Evolutionary conservation across 202 grass and related monocot species (phyloP), one percentile per base, ranked within the genome.

Genomic region (Zizania palustris): DNA sequence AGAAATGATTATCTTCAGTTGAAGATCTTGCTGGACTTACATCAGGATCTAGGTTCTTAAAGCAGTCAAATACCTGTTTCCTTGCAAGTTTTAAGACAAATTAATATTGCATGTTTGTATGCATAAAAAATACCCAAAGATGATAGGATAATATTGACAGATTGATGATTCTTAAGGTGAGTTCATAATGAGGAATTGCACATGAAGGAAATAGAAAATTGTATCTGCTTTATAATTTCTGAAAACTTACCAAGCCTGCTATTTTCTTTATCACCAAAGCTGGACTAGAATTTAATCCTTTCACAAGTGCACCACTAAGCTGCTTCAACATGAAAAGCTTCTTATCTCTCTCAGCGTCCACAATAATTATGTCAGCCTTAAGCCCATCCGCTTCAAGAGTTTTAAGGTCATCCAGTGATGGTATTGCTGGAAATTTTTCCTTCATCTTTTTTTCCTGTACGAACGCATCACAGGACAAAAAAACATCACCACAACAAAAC

Each of bases 241-340:
- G 51, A 65, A 56, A 80, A 90, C 87, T 83, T 90, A 99, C 96
- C 96, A 99, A 92, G 77, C 92, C 86, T 62, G 96, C 96, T 75
- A 99, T 99, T 67, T 99, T 99, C 87, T 99, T 99, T 77, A 99
- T 99, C 63, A 93, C 73, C 81, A 91, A 78, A 83, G 87, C 89
- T 71, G 92, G 89, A 79, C 89, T 99, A 73, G 85, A 85, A 53
- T 86, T 88, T 79, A 99, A 76, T 67, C 96, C 92, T 87, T 96
- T 99, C 59, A 92, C 93, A 69, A 93, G 85, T 59, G 92, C 96
- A 33, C 74, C 77, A 83, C 83, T 92, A 77, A 99, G 89, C 55
- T 99, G 96, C 72, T 99, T 99, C 75, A 93, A 63, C 96, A 96
- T 99, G 71, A 80, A 91, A 85, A 99, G 84, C 56, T 99, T 99